Percentiles rank a stretch among this genome's conserved stretches.
Evolutionary conservation across 306 rosid species (phyloP).

Genomic region (Cucumis cinereus): DNA sequence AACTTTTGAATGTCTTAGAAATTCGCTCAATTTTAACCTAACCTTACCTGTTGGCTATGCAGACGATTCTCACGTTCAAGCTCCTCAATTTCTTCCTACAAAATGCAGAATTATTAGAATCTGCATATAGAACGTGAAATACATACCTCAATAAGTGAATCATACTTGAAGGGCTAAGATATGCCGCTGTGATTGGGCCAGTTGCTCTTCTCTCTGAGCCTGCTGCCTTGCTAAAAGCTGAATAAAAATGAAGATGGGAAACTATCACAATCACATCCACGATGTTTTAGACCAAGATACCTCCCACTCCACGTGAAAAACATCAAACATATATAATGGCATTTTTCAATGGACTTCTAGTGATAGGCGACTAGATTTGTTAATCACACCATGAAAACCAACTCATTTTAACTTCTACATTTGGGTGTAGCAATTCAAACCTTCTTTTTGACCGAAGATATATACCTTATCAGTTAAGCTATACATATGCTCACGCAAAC

Average conservation of each 20-base stretch:
- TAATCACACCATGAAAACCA: not conserved
- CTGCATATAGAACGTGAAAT: not conserved
- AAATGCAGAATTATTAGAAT: not conserved
- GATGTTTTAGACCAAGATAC: not conserved
- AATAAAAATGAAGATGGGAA: conserved; percentile 16
- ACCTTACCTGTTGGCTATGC: conserved; percentile 82
- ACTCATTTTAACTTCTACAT: not conserved
- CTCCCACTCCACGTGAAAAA: not conserved
- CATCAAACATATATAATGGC: too few relatives aligned
- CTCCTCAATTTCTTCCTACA: conserved; percentile 92
- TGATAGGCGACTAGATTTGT: not conserved
- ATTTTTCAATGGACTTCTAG: too few relatives aligned
- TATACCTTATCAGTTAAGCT: not conserved
- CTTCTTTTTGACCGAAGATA: not conserved
- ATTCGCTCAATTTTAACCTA: not conserved
- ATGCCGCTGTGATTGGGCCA: conserved; percentile 88
- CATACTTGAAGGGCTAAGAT: conserved; percentile 96
- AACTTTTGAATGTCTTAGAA: not conserved
- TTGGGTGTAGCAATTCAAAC: not conserved
- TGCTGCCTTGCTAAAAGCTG: conserved; percentile 98
- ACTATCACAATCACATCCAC: conserved; percentile 7
- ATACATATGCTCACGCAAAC: not conserved
- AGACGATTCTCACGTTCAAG: conserved; percentile 94
- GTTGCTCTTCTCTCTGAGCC: conserved; percentile 97
- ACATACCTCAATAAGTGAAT: conserved; percentile 7